Evolutionary conservation across 768 basidiomycete species (phyloP).

Genomic region (Nidula microcarpa): DNA sequence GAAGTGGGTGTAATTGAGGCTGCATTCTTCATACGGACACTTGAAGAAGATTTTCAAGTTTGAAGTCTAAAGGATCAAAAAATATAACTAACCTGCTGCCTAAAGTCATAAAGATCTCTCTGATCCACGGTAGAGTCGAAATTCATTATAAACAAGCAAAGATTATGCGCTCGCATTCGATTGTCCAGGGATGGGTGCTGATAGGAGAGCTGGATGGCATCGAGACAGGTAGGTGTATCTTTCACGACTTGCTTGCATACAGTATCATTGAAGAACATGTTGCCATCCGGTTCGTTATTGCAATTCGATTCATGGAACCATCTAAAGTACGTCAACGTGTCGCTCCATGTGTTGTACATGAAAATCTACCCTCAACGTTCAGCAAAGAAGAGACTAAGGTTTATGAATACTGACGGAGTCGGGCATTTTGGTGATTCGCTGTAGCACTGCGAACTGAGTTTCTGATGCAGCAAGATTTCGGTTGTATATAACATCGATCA

Average conservation of each 20-base stretch:
- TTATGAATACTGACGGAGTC: neutral
- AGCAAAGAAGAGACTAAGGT: neutral
- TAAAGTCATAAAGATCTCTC: neutral
- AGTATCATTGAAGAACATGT: neutral
- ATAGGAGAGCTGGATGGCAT: neutral
- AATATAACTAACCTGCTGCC: neutral
- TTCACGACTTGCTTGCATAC: neutral
- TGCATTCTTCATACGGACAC: neutral
- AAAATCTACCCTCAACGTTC: neutral
- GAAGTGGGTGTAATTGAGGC: neutral
- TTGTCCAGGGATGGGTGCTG: neutral
- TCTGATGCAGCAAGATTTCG: neutral
- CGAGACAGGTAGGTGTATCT: neutral
- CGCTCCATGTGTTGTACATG: neutral
- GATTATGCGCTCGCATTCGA: neutral
- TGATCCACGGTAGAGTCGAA: neutral
- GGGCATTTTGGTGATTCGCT: neutral
- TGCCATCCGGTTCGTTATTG: neutral
- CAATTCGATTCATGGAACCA: neutral
- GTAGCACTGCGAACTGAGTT: neutral
- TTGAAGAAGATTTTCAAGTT: neutral
- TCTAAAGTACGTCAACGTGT: neutral
- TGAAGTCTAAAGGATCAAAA: neutral
- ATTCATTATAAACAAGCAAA: neutral
- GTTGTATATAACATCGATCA: neutral